Evolutionary conservation across 768 basidiomycete genomes (phyloP).

Genomic region (Xerocomus brunneocitrinus): DNA sequence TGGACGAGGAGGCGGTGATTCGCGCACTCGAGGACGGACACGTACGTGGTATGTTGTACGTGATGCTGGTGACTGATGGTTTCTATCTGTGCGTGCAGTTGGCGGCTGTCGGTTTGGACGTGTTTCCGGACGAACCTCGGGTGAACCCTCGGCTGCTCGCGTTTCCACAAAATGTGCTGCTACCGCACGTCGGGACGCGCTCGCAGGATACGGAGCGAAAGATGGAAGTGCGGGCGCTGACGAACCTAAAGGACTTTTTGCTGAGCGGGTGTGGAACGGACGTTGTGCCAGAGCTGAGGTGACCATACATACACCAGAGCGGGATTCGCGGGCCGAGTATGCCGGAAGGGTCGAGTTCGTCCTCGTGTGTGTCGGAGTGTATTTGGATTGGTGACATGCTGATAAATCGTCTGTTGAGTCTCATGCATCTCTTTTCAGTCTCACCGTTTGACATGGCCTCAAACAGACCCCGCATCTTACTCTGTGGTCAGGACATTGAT

Average conservation of each 20-base stretch:
- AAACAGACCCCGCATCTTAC: constrained; percentile 24
- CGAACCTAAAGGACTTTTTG: constrained; percentile 69
- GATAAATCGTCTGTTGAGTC: background rate
- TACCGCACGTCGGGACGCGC: constrained; percentile 96
- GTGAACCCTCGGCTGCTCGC: constrained; percentile 74
- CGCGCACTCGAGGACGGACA: constrained; percentile 82
- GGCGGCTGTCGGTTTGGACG: constrained; percentile 77
- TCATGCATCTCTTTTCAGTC: background rate
- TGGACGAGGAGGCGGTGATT: constrained; percentile 86
- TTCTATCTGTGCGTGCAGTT: constrained; percentile 41
- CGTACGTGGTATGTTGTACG: constrained; percentile 44
- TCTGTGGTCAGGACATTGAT: constrained; percentile 30
- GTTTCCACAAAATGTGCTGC: constrained; percentile 75
- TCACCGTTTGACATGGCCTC: constrained; percentile 13
- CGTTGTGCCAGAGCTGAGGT: constrained; percentile 49
- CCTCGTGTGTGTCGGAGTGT: background rate
- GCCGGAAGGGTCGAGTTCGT: background rate
- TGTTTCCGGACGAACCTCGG: constrained; percentile 79
- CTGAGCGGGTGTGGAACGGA: constrained; percentile 58
- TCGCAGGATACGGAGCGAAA: constrained; percentile 71
- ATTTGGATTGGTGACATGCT: background rate
- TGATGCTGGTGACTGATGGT: background rate
- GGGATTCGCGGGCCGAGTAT: background rate
- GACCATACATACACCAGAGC: background rate
- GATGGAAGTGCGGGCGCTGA: constrained; percentile 82